phyloP scores from a whole-genome alignment of 2,329 filamentous ascomycete species.

The Leptographium galeiforme region DNA sequence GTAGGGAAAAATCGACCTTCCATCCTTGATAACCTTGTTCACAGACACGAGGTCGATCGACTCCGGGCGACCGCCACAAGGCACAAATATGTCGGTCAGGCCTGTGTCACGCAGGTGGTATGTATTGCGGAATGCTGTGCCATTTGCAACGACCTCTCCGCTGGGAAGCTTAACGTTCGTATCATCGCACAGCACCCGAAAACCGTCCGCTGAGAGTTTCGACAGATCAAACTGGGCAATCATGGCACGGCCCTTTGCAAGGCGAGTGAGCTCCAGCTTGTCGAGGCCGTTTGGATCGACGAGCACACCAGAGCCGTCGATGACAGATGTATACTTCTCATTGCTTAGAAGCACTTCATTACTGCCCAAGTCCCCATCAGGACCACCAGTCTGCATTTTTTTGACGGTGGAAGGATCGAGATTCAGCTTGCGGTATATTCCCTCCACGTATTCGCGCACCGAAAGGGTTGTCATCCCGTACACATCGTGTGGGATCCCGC shows the following conservation, averaged over 20 bases:
- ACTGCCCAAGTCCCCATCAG: slow-evolving; percentile 90
- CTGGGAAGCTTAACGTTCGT: slow-evolving; percentile 74
- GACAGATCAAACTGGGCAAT: slow-evolving; percentile 73
- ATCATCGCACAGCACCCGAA: slow-evolving; percentile 86
- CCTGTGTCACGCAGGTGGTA: slow-evolving; percentile 77
- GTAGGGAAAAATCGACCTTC: slow-evolving; percentile 79
- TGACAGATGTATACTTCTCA: slow-evolving; percentile 88
- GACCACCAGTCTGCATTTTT: slow-evolving; percentile 96
- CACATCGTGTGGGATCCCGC: slow-evolving; percentile 87
- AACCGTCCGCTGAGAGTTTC: slow-evolving; percentile 79
- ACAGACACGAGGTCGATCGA: slow-evolving; percentile 88
- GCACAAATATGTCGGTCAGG: slow-evolving; percentile 79
- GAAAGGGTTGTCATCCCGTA: slow-evolving; percentile 98
- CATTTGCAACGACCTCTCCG: slow-evolving; percentile 79
- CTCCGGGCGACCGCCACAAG: slow-evolving; percentile 90
- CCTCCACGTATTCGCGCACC: slow-evolving; percentile 88
- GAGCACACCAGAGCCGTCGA: slow-evolving; percentile 92
- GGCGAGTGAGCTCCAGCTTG: slow-evolving; percentile 64
- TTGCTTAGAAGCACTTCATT: slow-evolving; percentile 95
- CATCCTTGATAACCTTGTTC: slow-evolving; percentile 75
- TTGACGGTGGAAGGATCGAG: slow-evolving; percentile 72
- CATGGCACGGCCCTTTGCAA: slow-evolving; percentile 81
- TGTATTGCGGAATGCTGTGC: slow-evolving; percentile 91
- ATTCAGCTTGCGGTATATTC: slow-evolving; percentile 91
- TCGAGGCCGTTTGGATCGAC: slow-evolving; percentile 86